A percentile compares a stretch with the other conserved stretches of the same genome.
Conservation (phyloP, 495 filamentous ascomycete species). For the Penicillium steckii region DNA sequence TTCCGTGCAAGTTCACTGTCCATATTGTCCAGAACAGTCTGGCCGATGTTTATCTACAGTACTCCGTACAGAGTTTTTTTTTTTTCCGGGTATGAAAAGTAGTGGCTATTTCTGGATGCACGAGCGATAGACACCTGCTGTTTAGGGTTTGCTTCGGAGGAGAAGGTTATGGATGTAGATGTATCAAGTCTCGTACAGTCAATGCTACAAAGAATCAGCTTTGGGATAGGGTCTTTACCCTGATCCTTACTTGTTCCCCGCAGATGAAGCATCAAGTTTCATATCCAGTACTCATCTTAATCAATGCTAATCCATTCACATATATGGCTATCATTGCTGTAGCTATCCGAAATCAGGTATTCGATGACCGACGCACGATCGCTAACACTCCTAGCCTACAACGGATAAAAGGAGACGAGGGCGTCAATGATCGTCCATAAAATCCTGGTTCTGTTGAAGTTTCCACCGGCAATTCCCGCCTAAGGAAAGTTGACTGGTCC, state of each 20-base stretch:
- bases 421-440: constrained; percentile 5
- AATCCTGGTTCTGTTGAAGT: constrained; percentile 12
- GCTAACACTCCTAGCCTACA: background rate
- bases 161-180: too few species aligned
- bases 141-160: too few species aligned
- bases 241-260: background rate
- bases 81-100: too few species aligned
- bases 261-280: background rate
- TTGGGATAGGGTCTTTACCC: too few species aligned
- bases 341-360: constrained; percentile 1
- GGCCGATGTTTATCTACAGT: background rate
- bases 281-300: background rate
- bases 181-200: constrained; percentile 3
- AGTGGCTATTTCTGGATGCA: too few species aligned
- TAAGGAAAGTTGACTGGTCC: background rate
- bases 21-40: background rate
- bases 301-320: background rate
- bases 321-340: background rate
- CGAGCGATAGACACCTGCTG: background rate
- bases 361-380: background rate
- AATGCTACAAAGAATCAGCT: background rate
- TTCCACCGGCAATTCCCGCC: constrained; percentile 4
- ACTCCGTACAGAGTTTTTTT: too few species aligned
- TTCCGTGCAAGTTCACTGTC: too few species aligned
- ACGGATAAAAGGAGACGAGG: background rate